Conservation (phyloP, 768 basidiomycete genomes). For the Wakefieldia striispora region DNA sequence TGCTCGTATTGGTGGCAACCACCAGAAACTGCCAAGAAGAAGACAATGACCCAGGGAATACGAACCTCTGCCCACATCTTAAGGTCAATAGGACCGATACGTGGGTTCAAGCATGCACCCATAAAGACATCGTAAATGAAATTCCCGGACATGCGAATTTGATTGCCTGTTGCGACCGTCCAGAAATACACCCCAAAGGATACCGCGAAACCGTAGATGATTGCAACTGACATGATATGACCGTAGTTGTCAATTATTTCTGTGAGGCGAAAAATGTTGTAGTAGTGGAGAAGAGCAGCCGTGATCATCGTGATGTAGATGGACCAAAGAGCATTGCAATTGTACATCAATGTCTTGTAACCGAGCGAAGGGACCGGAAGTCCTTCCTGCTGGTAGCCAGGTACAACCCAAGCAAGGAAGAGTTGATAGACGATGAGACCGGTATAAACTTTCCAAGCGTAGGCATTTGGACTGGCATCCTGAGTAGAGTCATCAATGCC, state of each 20-base stretch:
- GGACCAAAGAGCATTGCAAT: constrained; percentile 90
- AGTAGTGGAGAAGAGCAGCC: constrained; percentile 72
- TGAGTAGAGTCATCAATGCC: constrained; percentile 30
- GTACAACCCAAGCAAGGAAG: constrained; percentile 84
- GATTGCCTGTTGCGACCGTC: constrained; percentile 72
- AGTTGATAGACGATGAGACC: constrained; percentile 89
- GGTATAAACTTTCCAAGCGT: constrained; percentile 88
- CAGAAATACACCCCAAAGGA: constrained; percentile 80
- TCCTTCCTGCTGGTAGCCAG: constrained; percentile 91
- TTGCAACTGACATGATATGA: constrained; percentile 91
- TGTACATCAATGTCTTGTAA: constrained; percentile 92
- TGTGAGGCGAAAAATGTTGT: constrained; percentile 83
- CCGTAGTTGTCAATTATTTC: constrained; percentile 97
- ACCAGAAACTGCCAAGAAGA: constrained; percentile 89
- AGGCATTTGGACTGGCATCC: constrained; percentile 89
- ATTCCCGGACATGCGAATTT: constrained; percentile 93
- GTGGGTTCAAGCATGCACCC: constrained; percentile 93
- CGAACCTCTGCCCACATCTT: constrained; percentile 99
- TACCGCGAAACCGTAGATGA: constrained; percentile 85
- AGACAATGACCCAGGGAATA: constrained; percentile 95
- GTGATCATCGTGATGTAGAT: constrained; percentile 82
- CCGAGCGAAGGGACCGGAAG: constrained; percentile 93
- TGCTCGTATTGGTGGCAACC: constrained; percentile 94
- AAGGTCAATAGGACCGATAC: constrained; percentile 86
- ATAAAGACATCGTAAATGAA: constrained; percentile 95